Percentiles rank a stretch among this genome's conserved stretches.
phyloP scores from a whole-genome alignment of 2,329 filamentous ascomycete genomes.

The Exophiala lecanii-corni region DNA sequence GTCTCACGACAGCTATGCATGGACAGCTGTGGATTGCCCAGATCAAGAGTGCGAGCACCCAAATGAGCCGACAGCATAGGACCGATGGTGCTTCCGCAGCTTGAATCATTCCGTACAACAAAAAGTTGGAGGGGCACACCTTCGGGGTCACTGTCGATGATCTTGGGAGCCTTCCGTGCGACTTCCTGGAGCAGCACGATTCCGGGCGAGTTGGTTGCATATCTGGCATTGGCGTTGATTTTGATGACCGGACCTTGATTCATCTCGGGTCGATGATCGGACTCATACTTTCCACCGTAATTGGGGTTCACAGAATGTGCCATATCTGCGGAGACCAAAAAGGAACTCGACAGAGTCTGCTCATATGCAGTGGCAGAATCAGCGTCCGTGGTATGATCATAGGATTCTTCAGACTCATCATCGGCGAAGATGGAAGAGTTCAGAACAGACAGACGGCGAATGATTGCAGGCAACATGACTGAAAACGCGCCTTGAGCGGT shows the following conservation, averaged over 20 bases:
- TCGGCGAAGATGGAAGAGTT: slow-evolving; percentile 54
- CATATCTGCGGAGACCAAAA: slow-evolving; percentile 96
- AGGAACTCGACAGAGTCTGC: slow-evolving; percentile 84
- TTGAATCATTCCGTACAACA: slow-evolving; percentile 91
- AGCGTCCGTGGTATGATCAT: slow-evolving; percentile 55
- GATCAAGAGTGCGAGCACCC: slow-evolving; percentile 81
- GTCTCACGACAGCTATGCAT: slow-evolving; percentile 98
- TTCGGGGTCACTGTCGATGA: slow-evolving; percentile 49
- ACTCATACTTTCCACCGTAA: slow-evolving; percentile 86
- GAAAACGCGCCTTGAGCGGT: slow-evolving; percentile 93
- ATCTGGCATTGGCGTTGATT: slow-evolving; percentile 94
- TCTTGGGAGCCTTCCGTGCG: slow-evolving; percentile 56
- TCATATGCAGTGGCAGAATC: slow-evolving; percentile 80
- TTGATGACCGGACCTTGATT: slow-evolving; percentile 97
- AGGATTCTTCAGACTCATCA: slow-evolving; percentile 57
- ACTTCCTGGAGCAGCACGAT: slow-evolving; percentile 89
- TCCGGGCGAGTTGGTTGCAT: slow-evolving; percentile 92
- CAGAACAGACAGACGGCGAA: slow-evolving; percentile 79
- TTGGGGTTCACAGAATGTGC: slow-evolving; percentile 95
- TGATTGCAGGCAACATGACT: slow-evolving; percentile 80
- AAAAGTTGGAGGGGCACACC: slow-evolving; percentile 90
- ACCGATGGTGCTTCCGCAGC: slow-evolving; percentile 93
- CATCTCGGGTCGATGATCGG: slow-evolving; percentile 85
- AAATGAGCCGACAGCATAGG: slow-evolving; percentile 89
- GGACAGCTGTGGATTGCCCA: slow-evolving; percentile 88